Base-by-base conservation (phyloP, 352 stramenopile genomes). In the Blastocystis sp. region DNA sequence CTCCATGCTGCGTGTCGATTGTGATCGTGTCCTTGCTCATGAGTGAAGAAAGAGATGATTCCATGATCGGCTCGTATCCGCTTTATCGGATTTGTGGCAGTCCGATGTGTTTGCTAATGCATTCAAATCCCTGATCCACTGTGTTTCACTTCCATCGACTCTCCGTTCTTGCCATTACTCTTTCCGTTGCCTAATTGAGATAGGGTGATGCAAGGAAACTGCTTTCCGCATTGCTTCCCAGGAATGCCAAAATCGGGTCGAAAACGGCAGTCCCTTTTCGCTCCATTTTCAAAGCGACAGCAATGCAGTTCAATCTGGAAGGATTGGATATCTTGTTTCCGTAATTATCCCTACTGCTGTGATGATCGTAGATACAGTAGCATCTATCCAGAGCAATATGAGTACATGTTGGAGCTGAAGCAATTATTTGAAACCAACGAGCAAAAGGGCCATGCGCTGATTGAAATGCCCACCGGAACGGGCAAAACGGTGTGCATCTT, bases 371-470 rank as follows among this genome's bases (percentile, higher is more conserved):
- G 76, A 62, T 91, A 90, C 88, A 90, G 93, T 52, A 92, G 91
- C 81, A 97, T 99, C 91, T 99, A 99, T 91, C 91, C 95, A 59
- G 97, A 99, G 90, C 97, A 99, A 92, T 96, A 98, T 88, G 93
- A 98, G 89, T 99, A 99, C 91, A 99, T 99, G 96, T 92, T 95
- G 40, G 94, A 98, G 87, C 91, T 99, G 14, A 99, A 99, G 92
- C 93, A 95, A 59, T 93, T 96, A 9, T 91, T 99, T 43, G 96
- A 99, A 89, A 94, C 94, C 0, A 94, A 97, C 9, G 76, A 86
- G 48, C 61, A 61, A 23, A 86, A 86, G 48, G 76, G 86, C 17
- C 86, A 86, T 88, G 66, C 82, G 5, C 61, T 89, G 7, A 38
- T 89, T 1, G 79, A 99, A 91, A 99, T 99, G 96, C 97, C 97